These are phyloP conservation scores for Alnus rubra DNA, from an alignment of 306 rosid genomes.

Conservation along the genomic window DNA sequence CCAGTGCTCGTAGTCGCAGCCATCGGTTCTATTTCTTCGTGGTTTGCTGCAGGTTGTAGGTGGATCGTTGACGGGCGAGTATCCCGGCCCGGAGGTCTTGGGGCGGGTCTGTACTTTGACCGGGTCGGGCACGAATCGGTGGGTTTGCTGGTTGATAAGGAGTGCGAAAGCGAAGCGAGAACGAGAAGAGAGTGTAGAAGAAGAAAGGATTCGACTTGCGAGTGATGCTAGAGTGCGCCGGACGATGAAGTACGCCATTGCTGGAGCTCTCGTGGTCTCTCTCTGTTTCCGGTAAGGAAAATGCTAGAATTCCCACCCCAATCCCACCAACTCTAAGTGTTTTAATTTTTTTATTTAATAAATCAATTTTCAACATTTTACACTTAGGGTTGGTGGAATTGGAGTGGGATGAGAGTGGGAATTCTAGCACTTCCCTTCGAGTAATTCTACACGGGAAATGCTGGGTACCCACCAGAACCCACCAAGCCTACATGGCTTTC, in stretches of 20 bases:
- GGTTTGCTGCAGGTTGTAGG: slow-evolving; percentile 75
- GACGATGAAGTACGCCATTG: slow-evolving; percentile 64
- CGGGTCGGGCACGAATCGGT: slow-evolving; percentile 26
- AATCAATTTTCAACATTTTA: no score
- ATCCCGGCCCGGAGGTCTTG: slow-evolving; percentile 67
- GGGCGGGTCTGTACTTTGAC: slow-evolving; percentile 36
- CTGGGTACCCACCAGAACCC: no score
- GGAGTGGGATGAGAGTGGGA: no score
- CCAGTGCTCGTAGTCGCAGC: slow-evolving; percentile 97
- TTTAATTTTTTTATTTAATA: no score
- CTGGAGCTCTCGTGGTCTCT: not conserved
- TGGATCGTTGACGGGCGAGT: slow-evolving; percentile 79
- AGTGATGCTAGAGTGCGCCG: slow-evolving; percentile 60
- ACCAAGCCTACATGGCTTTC: no score
- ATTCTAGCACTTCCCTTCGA: no score
- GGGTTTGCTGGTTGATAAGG: slow-evolving; percentile 38
- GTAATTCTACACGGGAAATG: no score
- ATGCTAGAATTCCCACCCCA: no score
- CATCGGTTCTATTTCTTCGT: slow-evolving; percentile 32
- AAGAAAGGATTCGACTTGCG: slow-evolving; percentile 36
- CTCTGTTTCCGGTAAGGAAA: no score
- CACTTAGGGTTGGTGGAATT: no score
- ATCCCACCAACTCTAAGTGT: no score
- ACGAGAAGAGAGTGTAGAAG: slow-evolving; percentile 38
- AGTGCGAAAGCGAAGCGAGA: slow-evolving; percentile 42